Evolutionary conservation across 164 flowering plant species (phyloP), one percentile per base, ranked within the genome.

Genomic region (Pachysandra terminalis): DNA sequence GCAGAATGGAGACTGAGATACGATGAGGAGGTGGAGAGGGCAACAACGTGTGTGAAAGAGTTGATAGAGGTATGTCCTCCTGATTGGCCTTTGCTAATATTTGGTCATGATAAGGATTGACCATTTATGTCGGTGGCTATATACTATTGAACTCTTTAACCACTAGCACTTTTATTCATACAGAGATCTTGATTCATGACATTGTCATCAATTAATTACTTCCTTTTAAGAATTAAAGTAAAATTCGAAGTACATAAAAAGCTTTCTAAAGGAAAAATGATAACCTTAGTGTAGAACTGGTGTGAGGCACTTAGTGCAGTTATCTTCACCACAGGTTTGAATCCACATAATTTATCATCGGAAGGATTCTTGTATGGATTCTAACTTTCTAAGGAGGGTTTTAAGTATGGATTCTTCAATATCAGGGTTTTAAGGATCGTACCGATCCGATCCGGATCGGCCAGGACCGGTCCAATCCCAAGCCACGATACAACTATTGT

Each of bases 1-100:
- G 97, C 98, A 23, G 96, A 90, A 66, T 94, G 98, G 98, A 87
- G 97, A 71, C 53, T 72, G 73, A 94, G 75, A 69, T 94, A 78
- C 66, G 98, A 94, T 40, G 72, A 63, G 56, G 91, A 87, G 75
- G 81, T 74, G 26, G 86, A 89, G 74, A 87, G 73, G 71, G 77
- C 83, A 64, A 58, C 63, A 23, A 78, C 66, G 13, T 90, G 91
- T 72, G 56, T 59, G 24, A 72, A 56, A 59, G 93, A 91, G 63
- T 78, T 89, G 56, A 59, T 52, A 28, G 71, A 75, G 88, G 96
- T 91, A 71, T 69, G 40, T 65, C 12, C 9, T 17, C 5, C 51
- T 9, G 26, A 23, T 23, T 56, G 14, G 59, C 16, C 15, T 21
- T n/a, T 56, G 3, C 37, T 32, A 32, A 32, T 32, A 3, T 32